Conservation (phyloP, 441 rosid species). For the Erodium texanum region DNA sequence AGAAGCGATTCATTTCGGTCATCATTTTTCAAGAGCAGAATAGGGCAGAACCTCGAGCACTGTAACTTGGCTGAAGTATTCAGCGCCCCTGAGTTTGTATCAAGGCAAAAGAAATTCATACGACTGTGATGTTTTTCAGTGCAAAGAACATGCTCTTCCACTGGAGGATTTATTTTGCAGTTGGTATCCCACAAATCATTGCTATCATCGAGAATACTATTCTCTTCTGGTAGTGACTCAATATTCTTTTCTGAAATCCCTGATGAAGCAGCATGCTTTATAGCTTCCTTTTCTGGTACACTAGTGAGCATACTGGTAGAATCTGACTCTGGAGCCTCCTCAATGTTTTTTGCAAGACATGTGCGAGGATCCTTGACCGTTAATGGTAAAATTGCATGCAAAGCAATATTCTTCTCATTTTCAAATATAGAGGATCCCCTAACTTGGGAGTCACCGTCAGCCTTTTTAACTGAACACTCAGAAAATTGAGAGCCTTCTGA, state of each 20-base stretch:
- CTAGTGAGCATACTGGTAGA: slow-evolving; percentile 14
- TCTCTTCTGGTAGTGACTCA: slow-evolving; percentile 24
- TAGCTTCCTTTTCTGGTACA: slow-evolving; percentile 23
- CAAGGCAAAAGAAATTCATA: slow-evolving; percentile 51
- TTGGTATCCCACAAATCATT: slow-evolving; percentile 55
- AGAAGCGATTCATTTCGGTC: slow-evolving; percentile 23
- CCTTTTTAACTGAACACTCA: slow-evolving; percentile 28
- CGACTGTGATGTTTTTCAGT: slow-evolving; percentile 47
- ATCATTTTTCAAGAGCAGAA: slow-evolving; percentile 55
- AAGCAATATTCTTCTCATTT: slow-evolving; percentile 34
- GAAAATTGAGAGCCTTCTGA: slow-evolving; percentile 26
- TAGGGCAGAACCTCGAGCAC: slow-evolving; percentile 52
- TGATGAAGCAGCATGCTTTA: slow-evolving; percentile 17
- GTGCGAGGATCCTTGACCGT: slow-evolving; percentile 50
- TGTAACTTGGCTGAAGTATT: slow-evolving; percentile 29
- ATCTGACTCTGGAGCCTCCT: slow-evolving; percentile 25
- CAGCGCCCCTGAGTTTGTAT: slow-evolving; percentile 23
- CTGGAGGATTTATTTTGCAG: slow-evolving; percentile 39
- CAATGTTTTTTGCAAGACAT: slow-evolving; percentile 25
- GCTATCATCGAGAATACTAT: slow-evolving; percentile 13
- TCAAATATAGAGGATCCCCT: slow-evolving; percentile 22
- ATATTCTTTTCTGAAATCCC: slow-evolving; percentile 19
- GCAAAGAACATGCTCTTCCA: slow-evolving; percentile 55
- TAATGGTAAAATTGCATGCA: slow-evolving; percentile 37
- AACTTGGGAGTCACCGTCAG: slow-evolving; percentile 19